Percentiles rank a stretch among this genome's conserved stretches.
Conservation (phyloP, 768 basidiomycete species). For the Russula griseocarnosa region DNA sequence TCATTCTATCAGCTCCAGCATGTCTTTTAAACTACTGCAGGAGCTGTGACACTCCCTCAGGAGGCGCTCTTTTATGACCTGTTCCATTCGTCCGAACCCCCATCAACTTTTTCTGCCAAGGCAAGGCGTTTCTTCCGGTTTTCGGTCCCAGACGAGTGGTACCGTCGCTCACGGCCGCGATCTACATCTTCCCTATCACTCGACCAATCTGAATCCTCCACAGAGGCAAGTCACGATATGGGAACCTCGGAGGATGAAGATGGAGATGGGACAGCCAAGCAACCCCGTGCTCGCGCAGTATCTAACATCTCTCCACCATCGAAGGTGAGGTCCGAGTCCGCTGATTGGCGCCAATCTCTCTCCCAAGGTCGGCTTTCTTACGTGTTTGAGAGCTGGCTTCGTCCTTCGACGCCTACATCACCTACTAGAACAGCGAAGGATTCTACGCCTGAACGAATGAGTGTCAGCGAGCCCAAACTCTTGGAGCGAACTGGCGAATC, state of each 20-base stretch:
- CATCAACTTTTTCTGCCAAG: conserved; percentile 42
- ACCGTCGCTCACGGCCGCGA: conserved; percentile 60
- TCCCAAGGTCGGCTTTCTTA: conserved; percentile 60
- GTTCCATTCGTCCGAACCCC: conserved; percentile 39
- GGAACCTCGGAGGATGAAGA: conserved; percentile 49
- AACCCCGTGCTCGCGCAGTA: conserved; percentile 36
- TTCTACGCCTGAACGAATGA: conserved; percentile 42
- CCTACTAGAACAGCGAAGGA: conserved; percentile 33
- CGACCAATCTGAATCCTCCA: conserved; percentile 50
- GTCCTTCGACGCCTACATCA: conserved; percentile 41
- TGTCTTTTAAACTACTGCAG: conserved; percentile 32
- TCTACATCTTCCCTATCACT: conserved; percentile 44
- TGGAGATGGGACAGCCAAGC: conserved; percentile 60
- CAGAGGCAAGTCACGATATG: conserved; percentile 46
- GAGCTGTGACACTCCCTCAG: conserved; percentile 43
- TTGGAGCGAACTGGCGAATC: conserved; percentile 40
- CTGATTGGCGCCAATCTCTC: conserved; percentile 52
- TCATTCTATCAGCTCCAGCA: not conserved
- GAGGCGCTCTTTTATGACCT: conserved; percentile 44
- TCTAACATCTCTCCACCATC: conserved; percentile 24
- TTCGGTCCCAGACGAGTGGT: conserved; percentile 79
- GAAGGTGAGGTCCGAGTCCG: conserved; percentile 32
- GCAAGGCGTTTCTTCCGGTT: conserved; percentile 52
- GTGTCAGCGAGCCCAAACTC: conserved; percentile 68
- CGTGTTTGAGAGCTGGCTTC: conserved; percentile 65